Conservation (phyloP, 208 protist species). For the Balamuthia mandrillaris region DNA sequence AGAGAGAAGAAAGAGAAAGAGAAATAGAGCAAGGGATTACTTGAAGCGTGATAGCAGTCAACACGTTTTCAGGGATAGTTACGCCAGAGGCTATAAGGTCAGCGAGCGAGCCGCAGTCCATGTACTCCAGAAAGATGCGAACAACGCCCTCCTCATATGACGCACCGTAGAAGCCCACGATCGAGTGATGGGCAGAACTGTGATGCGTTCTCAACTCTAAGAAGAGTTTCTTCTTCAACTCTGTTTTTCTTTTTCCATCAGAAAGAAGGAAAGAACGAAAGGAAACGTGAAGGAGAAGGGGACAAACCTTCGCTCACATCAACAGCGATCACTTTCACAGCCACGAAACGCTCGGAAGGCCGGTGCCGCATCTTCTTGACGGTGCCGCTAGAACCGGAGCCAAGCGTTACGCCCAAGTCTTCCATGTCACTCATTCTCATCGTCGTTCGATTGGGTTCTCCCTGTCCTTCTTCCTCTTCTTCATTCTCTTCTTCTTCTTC, state of each 20-base stretch:
- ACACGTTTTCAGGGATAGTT: constrained; percentile 46
- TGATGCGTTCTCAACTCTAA: constrained; percentile 56
- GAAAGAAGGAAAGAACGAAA: neutral
- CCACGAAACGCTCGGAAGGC: neutral
- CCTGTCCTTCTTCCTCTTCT: no score
- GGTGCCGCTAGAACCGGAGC: neutral
- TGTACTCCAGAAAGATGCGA: constrained; percentile 39
- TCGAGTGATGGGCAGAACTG: constrained; percentile 29
- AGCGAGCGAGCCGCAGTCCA: constrained; percentile 54
- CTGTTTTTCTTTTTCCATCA: no score
- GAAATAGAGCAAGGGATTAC: neutral
- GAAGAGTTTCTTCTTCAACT: constrained; percentile 48
- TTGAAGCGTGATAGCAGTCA: constrained; percentile 41
- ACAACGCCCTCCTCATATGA: constrained; percentile 18
- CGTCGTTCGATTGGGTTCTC: no score
- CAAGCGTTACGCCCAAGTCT: neutral
- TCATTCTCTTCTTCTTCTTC: no score
- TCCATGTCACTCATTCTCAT: neutral
- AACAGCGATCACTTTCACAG: constrained; percentile 39
- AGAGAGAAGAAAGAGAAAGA: neutral
- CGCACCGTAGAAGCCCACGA: constrained; percentile 61
- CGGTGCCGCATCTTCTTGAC: constrained; percentile 5
- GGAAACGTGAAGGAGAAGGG: neutral
- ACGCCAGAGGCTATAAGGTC: no score
- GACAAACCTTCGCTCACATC: no score